Percentiles rank a stretch among this genome's conserved stretches.
Evolutionary conservation across 2,329 filamentous ascomycete species (phyloP).

Genomic region (Calonectria fujianensis): DNA sequence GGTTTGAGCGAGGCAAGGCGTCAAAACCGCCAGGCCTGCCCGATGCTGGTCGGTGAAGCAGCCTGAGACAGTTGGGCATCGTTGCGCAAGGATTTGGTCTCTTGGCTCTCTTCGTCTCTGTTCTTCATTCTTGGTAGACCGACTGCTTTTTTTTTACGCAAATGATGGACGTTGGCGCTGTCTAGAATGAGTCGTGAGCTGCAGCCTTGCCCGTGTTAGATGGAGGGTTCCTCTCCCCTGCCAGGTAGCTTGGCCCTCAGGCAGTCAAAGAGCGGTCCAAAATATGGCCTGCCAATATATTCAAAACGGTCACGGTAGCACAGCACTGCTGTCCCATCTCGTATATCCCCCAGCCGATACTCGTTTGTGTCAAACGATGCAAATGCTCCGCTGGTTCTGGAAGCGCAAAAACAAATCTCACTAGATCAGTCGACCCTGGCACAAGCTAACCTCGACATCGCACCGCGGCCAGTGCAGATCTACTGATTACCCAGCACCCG

Average conservation of each 20-base stretch:
- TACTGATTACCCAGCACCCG: slow-evolving; percentile 41
- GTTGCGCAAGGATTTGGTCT: not conserved
- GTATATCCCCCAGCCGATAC: not conserved
- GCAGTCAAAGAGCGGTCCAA: slow-evolving; percentile 11
- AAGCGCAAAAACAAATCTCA: slow-evolving; percentile 31
- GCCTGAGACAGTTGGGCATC: slow-evolving; percentile 13
- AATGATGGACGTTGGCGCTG: not conserved
- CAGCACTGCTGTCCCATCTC: not conserved
- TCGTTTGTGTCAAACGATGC: slow-evolving; percentile 20
- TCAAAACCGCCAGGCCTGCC: slow-evolving; percentile 10
- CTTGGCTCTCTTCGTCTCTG: not conserved
- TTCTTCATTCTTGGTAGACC: not conserved
- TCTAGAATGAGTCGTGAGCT: slow-evolving; percentile 19
- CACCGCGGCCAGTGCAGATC: slow-evolving; percentile 40
- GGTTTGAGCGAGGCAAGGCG: slow-evolving; percentile 13
- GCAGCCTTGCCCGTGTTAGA: slow-evolving; percentile 12
- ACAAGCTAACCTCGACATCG: slow-evolving; percentile 38
- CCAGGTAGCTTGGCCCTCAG: slow-evolving; percentile 4
- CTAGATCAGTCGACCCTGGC: slow-evolving; percentile 30
- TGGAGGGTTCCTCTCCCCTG: not conserved
- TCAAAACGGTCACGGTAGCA: slow-evolving; percentile 5
- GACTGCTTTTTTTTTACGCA: not conserved
- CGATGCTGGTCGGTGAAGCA: slow-evolving; percentile 13
- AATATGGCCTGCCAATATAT: not conserved
- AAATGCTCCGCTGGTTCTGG: slow-evolving; percentile 16